Conservation (phyloP, 2,329 filamentous ascomycete species). For the Talaromyces sp. region DNA sequence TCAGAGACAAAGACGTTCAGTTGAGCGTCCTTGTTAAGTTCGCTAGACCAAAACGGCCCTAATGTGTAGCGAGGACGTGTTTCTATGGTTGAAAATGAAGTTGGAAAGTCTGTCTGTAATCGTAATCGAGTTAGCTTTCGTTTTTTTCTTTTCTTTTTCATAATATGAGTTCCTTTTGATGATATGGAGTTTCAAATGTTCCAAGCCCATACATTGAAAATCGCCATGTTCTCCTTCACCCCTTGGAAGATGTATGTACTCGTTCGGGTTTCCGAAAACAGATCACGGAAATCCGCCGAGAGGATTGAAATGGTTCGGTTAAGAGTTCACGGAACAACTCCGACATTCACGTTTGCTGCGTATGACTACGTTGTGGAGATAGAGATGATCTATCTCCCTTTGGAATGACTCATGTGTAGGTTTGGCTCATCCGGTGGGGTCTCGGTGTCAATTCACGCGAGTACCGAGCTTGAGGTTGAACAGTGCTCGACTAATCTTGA, state of each 20-base stretch:
- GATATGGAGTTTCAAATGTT: not conserved
- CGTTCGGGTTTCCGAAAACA: not conserved
- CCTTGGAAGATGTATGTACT: not conserved
- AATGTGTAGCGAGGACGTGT: no score
- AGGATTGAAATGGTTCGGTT: not conserved
- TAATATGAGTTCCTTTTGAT: no score
- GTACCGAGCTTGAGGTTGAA: not conserved
- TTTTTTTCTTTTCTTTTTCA: not conserved
- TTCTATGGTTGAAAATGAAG: no score
- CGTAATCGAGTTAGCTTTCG: no score
- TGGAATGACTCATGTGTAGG: not conserved
- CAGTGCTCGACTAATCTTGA: not conserved
- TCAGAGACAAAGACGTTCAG: conserved; percentile 17
- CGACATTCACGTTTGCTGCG: not conserved
- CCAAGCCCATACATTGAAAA: no score
- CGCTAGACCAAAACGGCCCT: conserved; percentile 14
- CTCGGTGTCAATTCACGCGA: not conserved
- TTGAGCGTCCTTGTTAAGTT: conserved; percentile 15
- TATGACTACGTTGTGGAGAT: not conserved
- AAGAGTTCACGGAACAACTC: not conserved
- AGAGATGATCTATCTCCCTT: not conserved
- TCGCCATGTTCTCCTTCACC: no score
- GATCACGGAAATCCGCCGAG: not conserved
- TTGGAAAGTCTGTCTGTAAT: no score
- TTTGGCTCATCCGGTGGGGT: not conserved